Base-by-base conservation (phyloP, 1,284 basidiomycete species). In the Ceratobasidium theobromae region DNA sequence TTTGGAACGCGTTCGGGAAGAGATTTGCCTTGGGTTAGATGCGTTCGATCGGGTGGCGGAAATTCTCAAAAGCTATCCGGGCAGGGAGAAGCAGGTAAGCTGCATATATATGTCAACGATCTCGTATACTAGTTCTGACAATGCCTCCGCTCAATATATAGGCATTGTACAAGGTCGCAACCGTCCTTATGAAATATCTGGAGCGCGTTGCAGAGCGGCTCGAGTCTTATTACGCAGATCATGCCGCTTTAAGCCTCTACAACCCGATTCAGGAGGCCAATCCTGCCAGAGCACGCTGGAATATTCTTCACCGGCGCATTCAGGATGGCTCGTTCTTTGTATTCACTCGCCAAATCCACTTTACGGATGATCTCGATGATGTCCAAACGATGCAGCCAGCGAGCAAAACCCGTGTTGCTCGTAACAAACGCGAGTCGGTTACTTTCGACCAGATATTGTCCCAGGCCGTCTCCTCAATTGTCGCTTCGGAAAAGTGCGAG, bases 221-320 rank as follows among this genome's bases (percentile, higher is more conserved):
- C 11, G 65, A 66, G 21, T 54, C 52, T 12, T 66, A 54, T 30
- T 66, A 66, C 32, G 57, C 65, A 16, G 65, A 66, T 35, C 52
- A 54, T n/a, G 65, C 52, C 16, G 33, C 65, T 3, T 35, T 66
- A 33, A 54, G 23, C 27, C 53, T 66, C 8, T 66, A 66, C 40
- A 32, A 66, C 23, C 53, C 65, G 14, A 38, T 16, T 28, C 33
- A 21, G 18, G 65, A 66, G 33, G 65, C 53, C 8, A 66, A 66
- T 35, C 65, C 65, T 5, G 65, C 65, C 3, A 53, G 65, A 2
- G 65, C 65, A 48, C 65, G 65, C 40, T 66, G 65, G 65, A 66
- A 57, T 14, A 43, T 66, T 41, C 49, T 66, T 35, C 65, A 46
- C 18, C 65, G 53, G 23, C 65, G 65, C 53, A 27, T 66, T 18